Conservation (phyloP, 371 early-diverging fungal species). For the Mortierella sp. region DNA sequence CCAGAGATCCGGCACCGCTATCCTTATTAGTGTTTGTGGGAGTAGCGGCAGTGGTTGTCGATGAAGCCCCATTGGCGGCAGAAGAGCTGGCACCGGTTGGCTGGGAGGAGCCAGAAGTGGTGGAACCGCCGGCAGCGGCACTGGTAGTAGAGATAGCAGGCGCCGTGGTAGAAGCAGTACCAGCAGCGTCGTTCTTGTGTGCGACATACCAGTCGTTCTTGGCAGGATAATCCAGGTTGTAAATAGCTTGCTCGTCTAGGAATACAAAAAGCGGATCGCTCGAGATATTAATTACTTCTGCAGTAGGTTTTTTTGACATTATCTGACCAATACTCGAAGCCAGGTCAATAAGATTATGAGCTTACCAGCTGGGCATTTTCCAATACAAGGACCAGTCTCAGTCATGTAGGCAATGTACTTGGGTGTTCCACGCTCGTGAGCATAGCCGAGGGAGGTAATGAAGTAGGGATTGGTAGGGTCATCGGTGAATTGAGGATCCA, state of each 20-base stretch:
- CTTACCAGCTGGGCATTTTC: constrained; percentile 12
- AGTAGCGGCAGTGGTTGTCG: not conserved
- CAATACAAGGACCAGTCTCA: constrained; percentile 28
- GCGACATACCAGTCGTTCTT: constrained; percentile 49
- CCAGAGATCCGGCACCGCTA: constrained; percentile 53
- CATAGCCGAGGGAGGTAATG: constrained; percentile 23
- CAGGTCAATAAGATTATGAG: not conserved
- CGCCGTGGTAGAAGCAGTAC: not conserved
- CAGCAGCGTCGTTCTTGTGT: constrained; percentile 23
- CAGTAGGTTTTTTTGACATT: not conserved
- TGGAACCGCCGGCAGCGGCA: not conserved
- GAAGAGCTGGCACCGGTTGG: not conserved
- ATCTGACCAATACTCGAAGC: not conserved
- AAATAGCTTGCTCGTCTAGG: constrained; percentile 19
- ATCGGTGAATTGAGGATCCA: constrained; percentile 22
- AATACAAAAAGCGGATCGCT: not conserved
- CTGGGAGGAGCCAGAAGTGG: not conserved
- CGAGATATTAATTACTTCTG: not conserved
- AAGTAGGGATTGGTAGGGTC: constrained; percentile 43
- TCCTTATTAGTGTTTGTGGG: not conserved
- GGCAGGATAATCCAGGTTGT: constrained; percentile 24
- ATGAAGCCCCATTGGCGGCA: constrained; percentile 8
- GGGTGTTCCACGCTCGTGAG: constrained; percentile 26
- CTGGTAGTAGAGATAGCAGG: constrained; percentile 18
- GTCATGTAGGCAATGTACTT: constrained; percentile 34